Base-by-base conservation (phyloP, 495 filamentous ascomycete genomes). In the Hyaloscypha bicolor region DNA sequence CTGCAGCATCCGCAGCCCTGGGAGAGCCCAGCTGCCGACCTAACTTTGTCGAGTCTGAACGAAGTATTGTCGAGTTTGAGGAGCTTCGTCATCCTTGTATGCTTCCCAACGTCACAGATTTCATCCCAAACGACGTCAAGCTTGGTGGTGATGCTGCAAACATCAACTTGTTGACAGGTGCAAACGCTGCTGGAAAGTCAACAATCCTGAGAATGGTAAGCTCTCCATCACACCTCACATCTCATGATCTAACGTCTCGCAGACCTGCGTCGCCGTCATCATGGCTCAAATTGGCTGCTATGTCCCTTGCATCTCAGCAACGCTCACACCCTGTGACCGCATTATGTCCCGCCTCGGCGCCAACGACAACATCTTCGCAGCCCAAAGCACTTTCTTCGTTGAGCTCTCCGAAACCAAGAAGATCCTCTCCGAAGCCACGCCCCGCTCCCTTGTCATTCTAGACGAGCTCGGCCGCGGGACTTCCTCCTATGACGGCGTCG, bases 261-360 rank as follows among this genome's bases (percentile, higher is more conserved):
- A 88, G 87, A 93, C 94, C 39, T 99, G 95, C 75, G 89, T 94
- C 66, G 95, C 95, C 3, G 94, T 97, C 59, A 97, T 99, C 73
- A 93, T 99, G 88, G 95, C 95, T n/a, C 95, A 99, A 73, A 90
- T 99, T 29, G 95, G 95, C 66, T 97, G 94, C 79, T 92, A 97
- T 71, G 87, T 99, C 4, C 95, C 95, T 25, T 92, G 90, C 70
- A 79, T 82, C 32, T 91, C 92, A 8, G 95, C 95, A 11, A 86
- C 83, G n/a, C 80, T 99, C 35, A 98, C 96, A 0, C 93, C 95
- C 0, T 85, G 94, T 33, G 96, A 99, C 76, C 91, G 95, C 53
- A 98, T 99, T 82, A 99, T 99, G 96, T 97, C 93, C 6, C 93
- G 96, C 29, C 90, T 99, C 0, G 96, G 96, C 16, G 96, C 96